Evolutionary conservation across 306 rosid species (phyloP).

Genomic region (Vigna mungo): DNA sequence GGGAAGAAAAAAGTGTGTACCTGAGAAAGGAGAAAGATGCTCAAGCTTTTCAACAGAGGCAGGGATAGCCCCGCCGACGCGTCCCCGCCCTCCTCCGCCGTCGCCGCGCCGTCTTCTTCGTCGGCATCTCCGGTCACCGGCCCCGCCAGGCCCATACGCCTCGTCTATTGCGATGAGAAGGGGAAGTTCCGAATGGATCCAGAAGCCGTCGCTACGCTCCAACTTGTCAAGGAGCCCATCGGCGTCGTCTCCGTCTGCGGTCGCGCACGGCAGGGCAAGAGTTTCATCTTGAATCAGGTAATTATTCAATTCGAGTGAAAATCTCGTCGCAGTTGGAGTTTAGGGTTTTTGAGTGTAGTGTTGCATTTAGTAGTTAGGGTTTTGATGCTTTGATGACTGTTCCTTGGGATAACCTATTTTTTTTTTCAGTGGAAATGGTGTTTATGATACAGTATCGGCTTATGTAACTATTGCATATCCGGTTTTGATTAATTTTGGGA

Average conservation of each 20-base stretch:
- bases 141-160: slow-evolving; percentile 82
- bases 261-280: slow-evolving; percentile 96
- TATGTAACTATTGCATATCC: neutral
- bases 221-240: slow-evolving; percentile 91
- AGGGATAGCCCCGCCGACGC: slow-evolving; percentile 56
- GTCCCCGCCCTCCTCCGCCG: slow-evolving; percentile 50
- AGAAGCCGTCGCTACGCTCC: slow-evolving; percentile 87
- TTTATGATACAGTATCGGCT: neutral
- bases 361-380: slow-evolving; percentile 41
- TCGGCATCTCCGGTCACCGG: slow-evolving; percentile 68
- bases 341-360: slow-evolving; percentile 43
- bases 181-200: slow-evolving; percentile 97
- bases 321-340: neutral
- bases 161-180: slow-evolving; percentile 85
- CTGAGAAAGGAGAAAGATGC: slow-evolving; percentile 47
- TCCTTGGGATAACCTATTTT: neutral
- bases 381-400: slow-evolving; percentile 5
- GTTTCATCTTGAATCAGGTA: slow-evolving; percentile 89
- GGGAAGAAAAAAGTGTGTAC: neutral
- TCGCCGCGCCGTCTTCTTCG: slow-evolving; percentile 35
- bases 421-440: neutral
- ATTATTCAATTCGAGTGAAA: neutral
- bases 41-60: slow-evolving; percentile 52
- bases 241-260: slow-evolving; percentile 96
- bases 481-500: slow-evolving; percentile 31